Conservation (phyloP, 2,329 filamentous ascomycete species). For the Didymella lethalis region DNA sequence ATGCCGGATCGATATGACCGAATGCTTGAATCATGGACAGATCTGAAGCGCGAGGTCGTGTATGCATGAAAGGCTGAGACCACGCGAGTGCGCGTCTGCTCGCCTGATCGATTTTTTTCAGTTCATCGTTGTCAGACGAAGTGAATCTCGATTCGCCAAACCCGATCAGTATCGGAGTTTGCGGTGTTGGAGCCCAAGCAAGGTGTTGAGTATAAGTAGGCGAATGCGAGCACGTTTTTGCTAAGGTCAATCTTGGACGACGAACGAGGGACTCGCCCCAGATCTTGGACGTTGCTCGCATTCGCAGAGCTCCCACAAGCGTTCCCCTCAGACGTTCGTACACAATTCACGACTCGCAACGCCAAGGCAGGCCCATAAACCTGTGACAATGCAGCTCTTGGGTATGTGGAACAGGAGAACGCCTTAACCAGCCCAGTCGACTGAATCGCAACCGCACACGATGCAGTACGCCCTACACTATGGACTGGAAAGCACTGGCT, state of each 20-base stretch:
- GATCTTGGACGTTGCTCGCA: neutral
- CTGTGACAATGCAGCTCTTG: neutral
- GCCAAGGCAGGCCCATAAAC: neutral
- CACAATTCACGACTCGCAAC: constrained; percentile 3
- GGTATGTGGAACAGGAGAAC: neutral
- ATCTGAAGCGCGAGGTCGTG: neutral
- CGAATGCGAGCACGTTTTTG: neutral
- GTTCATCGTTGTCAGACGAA: neutral
- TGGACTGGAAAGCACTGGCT: neutral
- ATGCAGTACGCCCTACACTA: neutral
- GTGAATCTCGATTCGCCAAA: constrained; percentile 1
- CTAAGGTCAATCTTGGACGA: neutral
- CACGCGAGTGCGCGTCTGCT: neutral
- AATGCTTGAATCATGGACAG: constrained; percentile 4
- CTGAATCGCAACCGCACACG: neutral
- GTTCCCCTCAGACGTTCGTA: neutral
- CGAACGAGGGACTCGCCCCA: neutral
- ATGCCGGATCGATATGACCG: constrained; percentile 4
- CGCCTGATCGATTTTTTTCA: neutral
- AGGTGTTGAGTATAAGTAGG: neutral
- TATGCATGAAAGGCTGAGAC: constrained; percentile 1
- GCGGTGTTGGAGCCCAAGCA: constrained; percentile 5
- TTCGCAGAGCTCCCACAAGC: neutral
- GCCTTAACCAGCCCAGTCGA: neutral
- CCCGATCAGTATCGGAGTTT: neutral